phyloP scores from a whole-genome alignment of 768 basidiomycete species.

The Boletellus emodensis region DNA sequence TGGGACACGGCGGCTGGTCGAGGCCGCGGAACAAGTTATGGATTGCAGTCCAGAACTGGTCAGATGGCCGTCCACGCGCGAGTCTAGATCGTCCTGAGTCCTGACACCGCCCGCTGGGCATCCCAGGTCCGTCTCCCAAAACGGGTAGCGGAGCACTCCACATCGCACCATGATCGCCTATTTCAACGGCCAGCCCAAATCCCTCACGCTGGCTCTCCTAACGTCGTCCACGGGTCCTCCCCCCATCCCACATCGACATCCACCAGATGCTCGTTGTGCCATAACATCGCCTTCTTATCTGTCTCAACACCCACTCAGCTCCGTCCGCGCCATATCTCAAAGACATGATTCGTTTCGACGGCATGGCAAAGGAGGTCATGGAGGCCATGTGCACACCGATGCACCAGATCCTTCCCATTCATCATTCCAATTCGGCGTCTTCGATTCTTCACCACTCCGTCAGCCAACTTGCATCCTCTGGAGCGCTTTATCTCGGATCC shows the following conservation, averaged over 20 bases:
- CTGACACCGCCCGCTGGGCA: slow-evolving; percentile 7
- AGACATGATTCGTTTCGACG: slow-evolving; percentile 75
- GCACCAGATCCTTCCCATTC: slow-evolving; percentile 61
- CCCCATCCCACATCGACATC: not conserved
- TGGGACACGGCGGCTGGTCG: not conserved
- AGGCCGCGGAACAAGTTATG: not conserved
- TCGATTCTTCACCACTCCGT: slow-evolving; percentile 18
- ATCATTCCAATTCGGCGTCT: slow-evolving; percentile 17
- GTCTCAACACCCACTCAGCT: not conserved
- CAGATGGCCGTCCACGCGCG: not conserved
- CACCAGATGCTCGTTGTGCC: not conserved
- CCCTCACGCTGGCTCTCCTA: slow-evolving; percentile 10
- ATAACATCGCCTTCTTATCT: slow-evolving; percentile 5
- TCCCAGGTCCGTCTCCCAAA: slow-evolving; percentile 21
- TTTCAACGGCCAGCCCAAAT: slow-evolving; percentile 17
- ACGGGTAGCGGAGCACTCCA: slow-evolving; percentile 20
- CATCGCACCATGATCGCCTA: slow-evolving; percentile 25
- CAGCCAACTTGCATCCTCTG: slow-evolving; percentile 25
- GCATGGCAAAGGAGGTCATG: slow-evolving; percentile 68
- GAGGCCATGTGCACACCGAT: slow-evolving; percentile 84
- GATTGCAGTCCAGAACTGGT: not conserved
- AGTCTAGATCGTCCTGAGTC: slow-evolving; percentile 18
- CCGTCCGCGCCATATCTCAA: not conserved
- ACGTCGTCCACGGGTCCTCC: not conserved
- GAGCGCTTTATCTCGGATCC: slow-evolving; percentile 68